Conservation (phyloP, 169 alveolate genomes). For the Blepharisma undulans region DNA sequence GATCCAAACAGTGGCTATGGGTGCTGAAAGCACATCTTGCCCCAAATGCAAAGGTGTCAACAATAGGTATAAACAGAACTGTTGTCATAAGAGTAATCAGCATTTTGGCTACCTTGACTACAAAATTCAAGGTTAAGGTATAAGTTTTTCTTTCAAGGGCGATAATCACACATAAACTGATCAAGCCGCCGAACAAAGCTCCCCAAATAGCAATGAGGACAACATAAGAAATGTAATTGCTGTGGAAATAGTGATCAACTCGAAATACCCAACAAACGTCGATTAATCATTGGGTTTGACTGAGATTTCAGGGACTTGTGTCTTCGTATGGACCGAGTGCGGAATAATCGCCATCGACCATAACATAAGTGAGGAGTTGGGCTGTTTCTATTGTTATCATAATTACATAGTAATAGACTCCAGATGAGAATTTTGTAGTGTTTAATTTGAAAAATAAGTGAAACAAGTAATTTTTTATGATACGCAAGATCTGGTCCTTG, state of each 20-base stretch:
- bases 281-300: conserved; percentile 16
- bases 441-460: conserved; percentile 24
- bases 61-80: not conserved
- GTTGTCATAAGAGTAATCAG: not conserved
- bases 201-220: not conserved
- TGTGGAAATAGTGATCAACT: conserved; percentile 9
- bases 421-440: conserved; percentile 13
- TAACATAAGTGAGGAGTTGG: conserved; percentile 1
- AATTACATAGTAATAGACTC: conserved; percentile 18
- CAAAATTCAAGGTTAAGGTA: not conserved
- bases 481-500: not conserved
- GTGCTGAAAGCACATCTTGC: not conserved
- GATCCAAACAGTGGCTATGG: not conserved
- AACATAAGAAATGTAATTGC: not conserved
- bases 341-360: conserved; percentile 14
- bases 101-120: not conserved
- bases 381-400: conserved; percentile 15
- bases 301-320: not conserved
- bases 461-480: not conserved
- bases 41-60: not conserved
- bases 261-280: conserved; percentile 26
- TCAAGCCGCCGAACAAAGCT: not conserved
- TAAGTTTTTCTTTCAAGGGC: not conserved
- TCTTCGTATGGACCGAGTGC: conserved; percentile 26
- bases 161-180: not conserved